Base-by-base conservation (phyloP, 2,329 filamentous ascomycete species). In the Ophiognomonia clavigignenti-juglandacearum region DNA sequence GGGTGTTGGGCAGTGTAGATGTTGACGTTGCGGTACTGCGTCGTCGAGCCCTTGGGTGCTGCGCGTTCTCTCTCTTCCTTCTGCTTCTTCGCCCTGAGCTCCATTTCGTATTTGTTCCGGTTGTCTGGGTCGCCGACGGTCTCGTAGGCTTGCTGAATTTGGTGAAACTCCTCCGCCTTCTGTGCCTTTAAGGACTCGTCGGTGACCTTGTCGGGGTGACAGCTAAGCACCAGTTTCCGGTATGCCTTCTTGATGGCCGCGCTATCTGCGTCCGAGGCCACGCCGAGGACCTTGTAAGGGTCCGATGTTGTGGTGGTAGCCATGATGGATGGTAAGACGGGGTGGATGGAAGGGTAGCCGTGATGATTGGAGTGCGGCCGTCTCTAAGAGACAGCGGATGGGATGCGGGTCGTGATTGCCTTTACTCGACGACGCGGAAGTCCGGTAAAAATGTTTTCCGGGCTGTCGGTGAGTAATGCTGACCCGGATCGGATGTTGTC, bases 101-200 rank as follows among this genome's bases (percentile, higher is more conserved):
- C 78, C 43, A 89, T 82, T 66, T 97, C 89, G 65, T 96, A 96
- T 56, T 83, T 82, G 49, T 72, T 67, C 50, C 88, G 76, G 61
- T 84, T 81, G 6, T 71, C 74, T 23, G 92, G 86, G 61, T 96
- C 85, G 59, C 82, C 87, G 51, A 98, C 79, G 24, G 93, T 74
- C 67, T 97, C 93, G 67, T 96, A 98, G 42, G 93, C 91, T 58
- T 91, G 82, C 65, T 96, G 91, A 27, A 97, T 88, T 63, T 82
- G 83, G 67, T 96, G 90, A 61, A 97, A 98, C 66, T 95, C 85
- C 57, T 89, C 84, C 57, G 87, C 82, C 65, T 91, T 95, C 57
- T 81, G 72, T 50, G 82, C 80, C 67, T 93, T 95, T 59, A 86
- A 72, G 14, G 80, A 73, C 44, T 85, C 82, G 59, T 95, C 80